These are phyloP conservation scores for Gypsophila paniculata DNA, from an alignment of 179 eudicot species.

Conservation along the genomic window DNA sequence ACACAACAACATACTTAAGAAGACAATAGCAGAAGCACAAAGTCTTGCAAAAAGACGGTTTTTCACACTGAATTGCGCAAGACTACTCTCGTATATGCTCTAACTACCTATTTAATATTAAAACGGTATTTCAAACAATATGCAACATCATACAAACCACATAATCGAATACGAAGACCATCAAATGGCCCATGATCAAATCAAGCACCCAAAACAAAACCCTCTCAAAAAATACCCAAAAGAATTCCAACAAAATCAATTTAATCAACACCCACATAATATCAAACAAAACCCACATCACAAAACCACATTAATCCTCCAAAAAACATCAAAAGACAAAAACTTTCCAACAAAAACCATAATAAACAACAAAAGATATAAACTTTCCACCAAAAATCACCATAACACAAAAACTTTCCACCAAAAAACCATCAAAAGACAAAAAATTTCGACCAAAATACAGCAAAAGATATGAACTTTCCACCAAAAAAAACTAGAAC, in stretches of 20 bases:
- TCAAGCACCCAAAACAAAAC: neutral
- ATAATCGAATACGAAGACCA: neutral
- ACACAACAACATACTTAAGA: no score
- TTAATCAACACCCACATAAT: conserved; percentile 1
- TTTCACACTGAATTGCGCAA: no score
- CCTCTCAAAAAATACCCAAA: neutral
- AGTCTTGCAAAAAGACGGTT: no score
- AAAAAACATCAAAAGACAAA: conserved; percentile 18
- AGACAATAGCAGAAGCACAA: no score
- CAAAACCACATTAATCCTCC: conserved; percentile 12
- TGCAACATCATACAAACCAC: neutral
- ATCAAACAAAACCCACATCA: conserved; percentile 13
- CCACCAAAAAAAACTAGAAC: no score
- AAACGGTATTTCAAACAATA: no score
- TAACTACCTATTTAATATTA: no score
- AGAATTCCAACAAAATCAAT: neutral
- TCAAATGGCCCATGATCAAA: neutral
- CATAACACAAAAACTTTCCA: no score
- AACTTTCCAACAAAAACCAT: neutral
- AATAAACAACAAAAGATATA: neutral
- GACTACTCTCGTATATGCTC: no score
- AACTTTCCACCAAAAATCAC: no score
- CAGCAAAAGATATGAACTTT: neutral
- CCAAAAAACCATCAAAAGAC: conserved; percentile 11
- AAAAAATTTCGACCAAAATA: neutral